phyloP scores from a whole-genome alignment of 2,329 filamentous ascomycete species.

The Cladosporium sp. region DNA sequence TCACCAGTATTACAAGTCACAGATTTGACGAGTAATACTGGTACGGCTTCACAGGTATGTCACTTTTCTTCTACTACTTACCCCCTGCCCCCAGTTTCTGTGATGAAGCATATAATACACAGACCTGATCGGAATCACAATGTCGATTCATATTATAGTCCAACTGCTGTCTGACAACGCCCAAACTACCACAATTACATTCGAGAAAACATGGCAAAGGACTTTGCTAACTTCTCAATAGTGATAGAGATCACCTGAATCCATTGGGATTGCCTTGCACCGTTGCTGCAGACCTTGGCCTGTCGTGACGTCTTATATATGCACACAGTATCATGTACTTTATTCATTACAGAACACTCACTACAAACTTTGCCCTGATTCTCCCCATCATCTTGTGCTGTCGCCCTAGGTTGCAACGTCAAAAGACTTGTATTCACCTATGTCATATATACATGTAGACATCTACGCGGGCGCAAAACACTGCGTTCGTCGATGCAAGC shows the following conservation, averaged over 20 bases:
- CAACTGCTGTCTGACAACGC: constrained; percentile 15
- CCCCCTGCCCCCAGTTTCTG: not conserved
- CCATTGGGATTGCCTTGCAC: no score
- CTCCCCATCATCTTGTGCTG: no score
- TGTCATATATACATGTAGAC: no score
- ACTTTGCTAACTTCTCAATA: not conserved
- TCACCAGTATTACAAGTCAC: not conserved
- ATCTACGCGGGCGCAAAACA: not conserved
- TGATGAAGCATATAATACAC: constrained; percentile 15
- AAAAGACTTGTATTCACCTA: no score
- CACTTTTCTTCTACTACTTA: not conserved
- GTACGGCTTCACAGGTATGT: not conserved
- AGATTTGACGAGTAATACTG: constrained; percentile 1
- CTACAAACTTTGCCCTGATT: no score
- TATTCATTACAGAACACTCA: no score
- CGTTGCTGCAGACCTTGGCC: no score
- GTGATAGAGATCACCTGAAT: no score
- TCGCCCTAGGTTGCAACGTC: no score
- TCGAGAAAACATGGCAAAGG: not conserved
- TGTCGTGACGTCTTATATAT: no score
- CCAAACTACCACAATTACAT: not conserved
- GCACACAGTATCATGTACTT: no score
- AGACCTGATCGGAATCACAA: constrained; percentile 14
- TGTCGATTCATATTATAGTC: constrained; percentile 14
- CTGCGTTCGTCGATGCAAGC: not conserved